phyloP scores from a whole-genome alignment of 495 filamentous ascomycete genomes.

The Trichodelitschia bisporula region DNA sequence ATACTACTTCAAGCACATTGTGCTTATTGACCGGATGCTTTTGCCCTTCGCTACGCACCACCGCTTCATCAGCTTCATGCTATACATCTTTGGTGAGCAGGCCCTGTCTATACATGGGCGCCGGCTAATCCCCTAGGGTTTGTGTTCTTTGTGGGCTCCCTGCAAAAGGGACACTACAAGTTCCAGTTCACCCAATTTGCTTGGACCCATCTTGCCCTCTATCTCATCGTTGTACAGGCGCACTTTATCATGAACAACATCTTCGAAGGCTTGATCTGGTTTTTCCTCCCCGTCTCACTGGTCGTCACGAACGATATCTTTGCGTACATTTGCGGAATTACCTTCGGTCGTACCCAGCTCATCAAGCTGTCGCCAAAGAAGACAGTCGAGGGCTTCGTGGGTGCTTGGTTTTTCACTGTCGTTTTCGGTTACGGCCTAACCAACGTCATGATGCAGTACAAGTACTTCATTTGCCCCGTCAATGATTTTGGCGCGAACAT shows the following conservation, averaged over 20 bases:
- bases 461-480: slow-evolving; percentile 96
- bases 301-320: slow-evolving; percentile 99
- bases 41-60: slow-evolving; percentile 91
- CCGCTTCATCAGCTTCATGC: slow-evolving; percentile 92
- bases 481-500: slow-evolving; percentile 88
- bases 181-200: slow-evolving; percentile 99
- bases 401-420: slow-evolving; percentile 89
- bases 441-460: slow-evolving; percentile 69
- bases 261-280: slow-evolving; percentile 99
- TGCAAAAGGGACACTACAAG: slow-evolving; percentile 84
- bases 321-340: slow-evolving; percentile 92
- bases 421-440: slow-evolving; percentile 64
- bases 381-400: slow-evolving; percentile 95
- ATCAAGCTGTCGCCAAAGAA: slow-evolving; percentile 99
- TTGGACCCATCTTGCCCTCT: slow-evolving; percentile 98
- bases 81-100: slow-evolving; percentile 76
- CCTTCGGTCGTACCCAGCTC: slow-evolving; percentile 84
- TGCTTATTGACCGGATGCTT: slow-evolving; percentile 81
- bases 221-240: slow-evolving; percentile 90
- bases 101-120: background rate
- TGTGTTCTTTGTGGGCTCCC: slow-evolving; percentile 92
- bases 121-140: slow-evolving; percentile 34
- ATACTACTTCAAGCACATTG: slow-evolving; percentile 98
- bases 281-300: slow-evolving; percentile 84
- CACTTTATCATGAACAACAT: slow-evolving; percentile 99